These are phyloP conservation scores for Microbotryomycetes sp. DNA, from an alignment of 1,284 basidiomycete species.

Conservation along the genomic window DNA sequence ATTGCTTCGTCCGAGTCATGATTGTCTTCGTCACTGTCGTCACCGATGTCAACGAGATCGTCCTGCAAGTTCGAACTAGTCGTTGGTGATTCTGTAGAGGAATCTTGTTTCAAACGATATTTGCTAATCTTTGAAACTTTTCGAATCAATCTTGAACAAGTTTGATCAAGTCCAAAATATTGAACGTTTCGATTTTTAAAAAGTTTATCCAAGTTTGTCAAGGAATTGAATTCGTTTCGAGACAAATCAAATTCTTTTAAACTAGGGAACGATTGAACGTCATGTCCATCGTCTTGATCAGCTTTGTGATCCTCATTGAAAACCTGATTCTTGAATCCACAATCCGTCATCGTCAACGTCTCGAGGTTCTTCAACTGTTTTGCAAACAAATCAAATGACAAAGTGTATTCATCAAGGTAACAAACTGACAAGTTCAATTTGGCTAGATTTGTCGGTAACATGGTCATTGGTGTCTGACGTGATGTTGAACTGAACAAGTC, in stretches of 20 bases:
- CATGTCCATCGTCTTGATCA: not conserved
- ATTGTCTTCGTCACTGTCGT: not conserved
- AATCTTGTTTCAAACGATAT: not conserved
- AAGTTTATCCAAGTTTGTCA: constrained; percentile 17
- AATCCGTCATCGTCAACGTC: not conserved
- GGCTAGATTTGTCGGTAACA: constrained; percentile 12
- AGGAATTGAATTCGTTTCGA: constrained; percentile 17
- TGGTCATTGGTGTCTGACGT: not conserved
- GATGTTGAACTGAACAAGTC: constrained; percentile 2
- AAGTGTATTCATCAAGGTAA: constrained; percentile 7
- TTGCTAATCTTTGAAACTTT: too few relatives aligned
- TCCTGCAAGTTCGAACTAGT: not conserved
- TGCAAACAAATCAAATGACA: not conserved
- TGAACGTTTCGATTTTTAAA: not conserved
- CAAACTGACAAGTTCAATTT: constrained; percentile 16
- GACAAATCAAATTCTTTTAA: constrained; percentile 16
- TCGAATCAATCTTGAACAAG: not conserved
- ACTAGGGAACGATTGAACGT: constrained; percentile 6
- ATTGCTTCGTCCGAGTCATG: not conserved
- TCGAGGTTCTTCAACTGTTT: not conserved
- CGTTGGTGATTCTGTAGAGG: too few relatives aligned
- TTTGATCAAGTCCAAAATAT: not conserved
- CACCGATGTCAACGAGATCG: not conserved
- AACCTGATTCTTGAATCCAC: not conserved
- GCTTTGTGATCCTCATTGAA: too few relatives aligned